Percentiles rank a stretch among this genome's conserved stretches.
Conservation (phyloP, 148 eudicot genomes). For the Agrostemma githago region DNA sequence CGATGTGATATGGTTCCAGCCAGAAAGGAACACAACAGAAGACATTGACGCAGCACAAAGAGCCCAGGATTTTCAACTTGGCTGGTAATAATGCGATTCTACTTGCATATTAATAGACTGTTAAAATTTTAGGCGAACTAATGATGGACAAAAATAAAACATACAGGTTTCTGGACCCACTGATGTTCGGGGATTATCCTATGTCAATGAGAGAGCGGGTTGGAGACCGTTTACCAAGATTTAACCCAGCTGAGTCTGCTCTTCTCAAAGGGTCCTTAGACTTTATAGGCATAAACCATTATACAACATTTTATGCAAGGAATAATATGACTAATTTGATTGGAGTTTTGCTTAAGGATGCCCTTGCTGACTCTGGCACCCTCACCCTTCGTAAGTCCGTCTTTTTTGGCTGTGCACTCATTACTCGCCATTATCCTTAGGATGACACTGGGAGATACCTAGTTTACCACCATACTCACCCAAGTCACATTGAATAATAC, state of each 20-base stretch:
- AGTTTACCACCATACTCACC: not conserved
- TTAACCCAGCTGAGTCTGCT: constrained; percentile 39
- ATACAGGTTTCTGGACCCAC: constrained; percentile 61
- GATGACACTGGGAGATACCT: too few species aligned
- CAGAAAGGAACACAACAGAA: constrained; percentile 54
- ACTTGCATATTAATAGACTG: not conserved
- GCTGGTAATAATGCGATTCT: constrained; percentile 46
- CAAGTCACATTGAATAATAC: not conserved
- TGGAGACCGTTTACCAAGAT: constrained; percentile 51
- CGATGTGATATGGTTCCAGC: constrained; percentile 74
- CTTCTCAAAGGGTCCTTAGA: constrained; percentile 73
- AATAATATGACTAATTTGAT: constrained; percentile 40
- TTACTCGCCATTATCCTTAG: not conserved
- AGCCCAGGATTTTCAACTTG: constrained; percentile 73
- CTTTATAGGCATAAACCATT: constrained; percentile 92
- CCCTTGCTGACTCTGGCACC: constrained; percentile 64
- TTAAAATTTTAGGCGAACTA: not conserved
- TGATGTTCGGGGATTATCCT: constrained; percentile 69
- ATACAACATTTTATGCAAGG: constrained; percentile 73
- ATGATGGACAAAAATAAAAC: not conserved
- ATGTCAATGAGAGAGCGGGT: constrained; percentile 55
- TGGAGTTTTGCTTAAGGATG: constrained; percentile 51
- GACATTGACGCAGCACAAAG: constrained; percentile 75
- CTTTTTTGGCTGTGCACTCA: not conserved
- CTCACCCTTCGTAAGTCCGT: constrained; percentile 53